These are phyloP conservation scores for Cicer arietinum DNA, from an alignment of 306 rosid genomes.

Conservation along the genomic window DNA sequence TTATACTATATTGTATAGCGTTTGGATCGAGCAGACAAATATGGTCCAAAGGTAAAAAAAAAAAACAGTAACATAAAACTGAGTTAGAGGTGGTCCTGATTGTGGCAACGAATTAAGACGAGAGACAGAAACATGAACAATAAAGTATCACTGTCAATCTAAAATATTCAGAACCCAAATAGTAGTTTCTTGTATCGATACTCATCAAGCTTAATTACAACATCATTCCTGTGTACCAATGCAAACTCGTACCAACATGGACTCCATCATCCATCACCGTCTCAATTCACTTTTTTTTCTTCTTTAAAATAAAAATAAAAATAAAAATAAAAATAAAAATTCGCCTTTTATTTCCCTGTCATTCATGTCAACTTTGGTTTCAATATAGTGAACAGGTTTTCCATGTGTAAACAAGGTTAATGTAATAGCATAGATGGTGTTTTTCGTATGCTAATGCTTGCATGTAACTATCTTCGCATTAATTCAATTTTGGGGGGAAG, in stretches of 20 bases:
- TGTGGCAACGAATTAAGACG: slow-evolving; percentile 28
- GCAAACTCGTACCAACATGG: slow-evolving; percentile 38
- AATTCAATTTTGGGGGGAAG: slow-evolving; percentile 5
- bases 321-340: background rate
- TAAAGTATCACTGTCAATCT: slow-evolving; percentile 39
- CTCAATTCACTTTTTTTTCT: slow-evolving; percentile 23
- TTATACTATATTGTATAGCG: background rate
- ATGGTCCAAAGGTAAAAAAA: slow-evolving; percentile 4
- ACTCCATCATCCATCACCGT: slow-evolving; percentile 46
- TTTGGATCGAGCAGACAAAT: slow-evolving; percentile 1
- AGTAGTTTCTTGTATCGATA: slow-evolving; percentile 12
- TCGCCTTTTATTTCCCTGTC: background rate
- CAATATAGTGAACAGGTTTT: slow-evolving; percentile 9
- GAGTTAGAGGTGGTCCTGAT: slow-evolving; percentile 46
- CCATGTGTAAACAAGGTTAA: slow-evolving; percentile 8
- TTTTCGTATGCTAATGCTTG: background rate
- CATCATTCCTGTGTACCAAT: slow-evolving; percentile 41
- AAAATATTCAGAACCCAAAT: slow-evolving; percentile 33
- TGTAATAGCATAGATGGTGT: slow-evolving; percentile 7
- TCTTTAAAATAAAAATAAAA: background rate
- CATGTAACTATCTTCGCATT: slow-evolving; percentile 36
- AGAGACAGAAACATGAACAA: slow-evolving; percentile 32
- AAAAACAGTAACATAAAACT: background rate
- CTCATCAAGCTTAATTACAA: slow-evolving; percentile 22
- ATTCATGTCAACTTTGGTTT: slow-evolving; percentile 1